A percentile compares a stretch with the other conserved stretches of the same genome.
phyloP scores from a whole-genome alignment of 1,284 basidiomycete species.

The Tilletia horrida region DNA sequence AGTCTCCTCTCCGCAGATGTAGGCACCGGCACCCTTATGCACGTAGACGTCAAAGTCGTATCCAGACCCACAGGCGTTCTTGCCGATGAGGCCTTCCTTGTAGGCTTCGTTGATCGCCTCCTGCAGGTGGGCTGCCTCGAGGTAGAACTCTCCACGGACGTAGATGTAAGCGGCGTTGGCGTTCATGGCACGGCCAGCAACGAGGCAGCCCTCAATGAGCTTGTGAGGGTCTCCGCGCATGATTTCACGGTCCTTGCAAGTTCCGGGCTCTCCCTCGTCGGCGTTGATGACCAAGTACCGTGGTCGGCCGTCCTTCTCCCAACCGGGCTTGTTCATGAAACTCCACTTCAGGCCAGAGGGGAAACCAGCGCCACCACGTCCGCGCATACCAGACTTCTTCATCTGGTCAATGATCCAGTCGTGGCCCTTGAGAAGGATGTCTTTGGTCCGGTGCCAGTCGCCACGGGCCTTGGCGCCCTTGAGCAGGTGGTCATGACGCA shows the following conservation, averaged over 20 bases:
- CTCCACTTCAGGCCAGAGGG: conserved; percentile 93
- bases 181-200: conserved; percentile 97
- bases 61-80: conserved; percentile 85
- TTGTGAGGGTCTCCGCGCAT: conserved; percentile 97
- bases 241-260: conserved; percentile 98
- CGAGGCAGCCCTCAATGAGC: conserved; percentile 92
- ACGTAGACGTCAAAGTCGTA: conserved; percentile 95
- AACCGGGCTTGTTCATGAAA: conserved; percentile 98
- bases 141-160: conserved; percentile 95
- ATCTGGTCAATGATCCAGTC: conserved; percentile 95
- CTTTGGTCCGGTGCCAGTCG: conserved; percentile 97
- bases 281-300: conserved; percentile 97
- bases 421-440: conserved; percentile 90
- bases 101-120: conserved; percentile 95
- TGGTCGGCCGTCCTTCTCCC: conserved; percentile 90
- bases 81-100: conserved; percentile 83
- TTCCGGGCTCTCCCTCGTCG: conserved; percentile 97
- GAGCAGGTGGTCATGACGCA: conserved; percentile 52
- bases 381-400: conserved; percentile 92
- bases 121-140: conserved; percentile 88
- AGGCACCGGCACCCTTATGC: conserved; percentile 94
- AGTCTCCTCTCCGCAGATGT: conserved; percentile 98
- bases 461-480: conserved; percentile 69
- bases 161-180: conserved; percentile 98
- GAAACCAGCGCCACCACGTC: conserved; percentile 95